These are phyloP conservation scores for Sugiyamaella floridensis DNA, from an alignment of 805 yeast species.

Conservation along the genomic window DNA sequence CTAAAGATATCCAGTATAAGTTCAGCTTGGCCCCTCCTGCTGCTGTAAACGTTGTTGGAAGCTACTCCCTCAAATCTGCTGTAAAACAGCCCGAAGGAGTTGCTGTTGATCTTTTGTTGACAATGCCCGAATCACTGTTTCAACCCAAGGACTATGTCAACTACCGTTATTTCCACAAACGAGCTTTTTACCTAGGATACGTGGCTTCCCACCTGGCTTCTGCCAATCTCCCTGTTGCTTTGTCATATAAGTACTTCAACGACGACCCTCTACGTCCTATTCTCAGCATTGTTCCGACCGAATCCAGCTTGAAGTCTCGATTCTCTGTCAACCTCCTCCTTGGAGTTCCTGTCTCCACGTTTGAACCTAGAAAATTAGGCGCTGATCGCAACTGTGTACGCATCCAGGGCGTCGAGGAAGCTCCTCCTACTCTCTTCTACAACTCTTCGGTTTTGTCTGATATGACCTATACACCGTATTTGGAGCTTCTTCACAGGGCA, in stretches of 20 bases:
- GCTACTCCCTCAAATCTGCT: conserved; percentile 81
- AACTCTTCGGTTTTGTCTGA: conserved; percentile 74
- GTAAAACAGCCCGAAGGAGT: conserved; percentile 58
- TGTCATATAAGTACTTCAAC: conserved; percentile 64
- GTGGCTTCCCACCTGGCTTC: conserved; percentile 29
- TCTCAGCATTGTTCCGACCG: conserved; percentile 44
- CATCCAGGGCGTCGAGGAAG: conserved; percentile 40
- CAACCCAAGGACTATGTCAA: conserved; percentile 86
- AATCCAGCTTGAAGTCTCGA: conserved; percentile 37
- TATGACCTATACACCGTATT: conserved; percentile 58
- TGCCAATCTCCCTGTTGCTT: conserved; percentile 32
- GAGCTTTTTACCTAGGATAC: conserved; percentile 80
- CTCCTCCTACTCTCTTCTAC: conserved; percentile 75
- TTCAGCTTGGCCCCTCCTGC: conserved; percentile 66
- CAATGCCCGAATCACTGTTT: conserved; percentile 71
- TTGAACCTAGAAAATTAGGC: conserved; percentile 66
- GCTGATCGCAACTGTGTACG: conserved; percentile 81
- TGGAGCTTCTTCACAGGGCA: conserved; percentile 68
- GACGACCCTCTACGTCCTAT: conserved; percentile 76
- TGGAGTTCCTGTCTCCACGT: conserved; percentile 63
- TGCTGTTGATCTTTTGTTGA: conserved; percentile 69
- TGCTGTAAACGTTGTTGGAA: conserved; percentile 74
- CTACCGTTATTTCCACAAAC: conserved; percentile 81
- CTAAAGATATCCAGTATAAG: conserved; percentile 54
- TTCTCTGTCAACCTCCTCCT: conserved; percentile 66